phyloP scores from a whole-genome alignment of 805 yeast species.

The Wickerhamomyces alni region DNA sequence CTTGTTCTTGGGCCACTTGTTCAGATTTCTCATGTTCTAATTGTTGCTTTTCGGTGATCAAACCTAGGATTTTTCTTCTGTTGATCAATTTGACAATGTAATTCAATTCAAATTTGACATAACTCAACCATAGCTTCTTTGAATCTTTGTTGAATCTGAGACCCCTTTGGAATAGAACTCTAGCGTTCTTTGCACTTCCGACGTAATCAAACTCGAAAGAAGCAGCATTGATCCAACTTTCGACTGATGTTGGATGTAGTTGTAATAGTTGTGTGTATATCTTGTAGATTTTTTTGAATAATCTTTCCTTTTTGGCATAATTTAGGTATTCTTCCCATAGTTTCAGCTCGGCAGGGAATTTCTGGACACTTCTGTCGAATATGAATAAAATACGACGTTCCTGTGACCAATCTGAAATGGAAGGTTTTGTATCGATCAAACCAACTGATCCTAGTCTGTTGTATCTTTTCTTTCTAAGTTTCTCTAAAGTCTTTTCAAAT shows the following conservation, averaged over 20 bases:
- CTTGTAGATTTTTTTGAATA: slow-evolving; percentile 66
- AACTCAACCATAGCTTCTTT: slow-evolving; percentile 71
- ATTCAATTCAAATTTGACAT: slow-evolving; percentile 81
- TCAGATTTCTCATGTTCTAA: slow-evolving; percentile 35
- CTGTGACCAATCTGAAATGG: slow-evolving; percentile 84
- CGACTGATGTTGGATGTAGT: slow-evolving; percentile 85
- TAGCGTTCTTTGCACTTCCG: slow-evolving; percentile 82
- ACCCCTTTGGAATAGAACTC: slow-evolving; percentile 79
- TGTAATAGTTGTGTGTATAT: slow-evolving; percentile 74
- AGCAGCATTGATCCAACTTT: slow-evolving; percentile 93
- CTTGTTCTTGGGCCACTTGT: slow-evolving; percentile 10
- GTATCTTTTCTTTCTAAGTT: slow-evolving; percentile 65
- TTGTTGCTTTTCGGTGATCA: slow-evolving; percentile 71
- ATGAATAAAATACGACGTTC: slow-evolving; percentile 74
- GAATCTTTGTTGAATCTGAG: slow-evolving; percentile 78
- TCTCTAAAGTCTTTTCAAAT: slow-evolving; percentile 77
- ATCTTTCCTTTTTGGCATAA: slow-evolving; percentile 60
- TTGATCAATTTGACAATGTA: slow-evolving; percentile 79
- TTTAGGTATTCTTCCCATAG: slow-evolving; percentile 76
- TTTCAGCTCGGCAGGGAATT: slow-evolving; percentile 69
- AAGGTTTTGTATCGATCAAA: slow-evolving; percentile 50
- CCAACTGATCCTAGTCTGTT: slow-evolving; percentile 52
- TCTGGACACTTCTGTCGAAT: slow-evolving; percentile 74
- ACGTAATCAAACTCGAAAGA: slow-evolving; percentile 87
- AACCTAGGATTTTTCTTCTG: slow-evolving; percentile 76